Evolutionary conservation across 345 rosid species (phyloP).

Genomic region (Hirschfeldia incana): DNA sequence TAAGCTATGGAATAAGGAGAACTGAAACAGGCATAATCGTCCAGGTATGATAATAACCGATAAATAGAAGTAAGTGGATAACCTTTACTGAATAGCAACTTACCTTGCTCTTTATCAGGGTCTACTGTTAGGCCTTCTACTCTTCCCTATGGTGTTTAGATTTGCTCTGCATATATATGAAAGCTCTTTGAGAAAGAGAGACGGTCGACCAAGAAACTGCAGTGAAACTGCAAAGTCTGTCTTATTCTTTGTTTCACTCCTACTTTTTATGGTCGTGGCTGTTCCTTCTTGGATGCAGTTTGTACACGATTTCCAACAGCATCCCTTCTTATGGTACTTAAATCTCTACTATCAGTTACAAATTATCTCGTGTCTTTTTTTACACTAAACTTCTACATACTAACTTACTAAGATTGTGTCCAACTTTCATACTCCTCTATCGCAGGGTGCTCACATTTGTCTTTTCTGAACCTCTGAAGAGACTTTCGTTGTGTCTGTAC

Average conservation of each 20-base stretch:
- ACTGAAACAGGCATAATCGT: constrained; percentile 76
- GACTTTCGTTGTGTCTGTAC: constrained; percentile 74
- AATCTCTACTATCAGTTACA: background rate
- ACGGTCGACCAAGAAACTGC: constrained; percentile 37
- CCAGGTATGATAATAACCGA: constrained; percentile 49
- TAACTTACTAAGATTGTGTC: constrained; percentile 23
- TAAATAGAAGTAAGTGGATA: background rate
- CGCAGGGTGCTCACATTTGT: constrained; percentile 77
- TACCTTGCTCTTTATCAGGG: constrained; percentile 51
- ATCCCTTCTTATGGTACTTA: constrained; percentile 77
- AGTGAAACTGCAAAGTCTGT: constrained; percentile 52
- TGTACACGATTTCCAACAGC: constrained; percentile 70
- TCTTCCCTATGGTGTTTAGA: constrained; percentile 65
- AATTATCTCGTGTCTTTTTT: background rate
- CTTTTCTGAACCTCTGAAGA: constrained; percentile 73
- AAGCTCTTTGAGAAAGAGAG: constrained; percentile 17
- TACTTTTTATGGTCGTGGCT: constrained; percentile 44
- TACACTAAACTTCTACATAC: background rate
- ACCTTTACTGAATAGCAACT: constrained; percentile 10
- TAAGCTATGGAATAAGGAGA: constrained; percentile 61
- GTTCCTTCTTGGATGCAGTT: constrained; percentile 87
- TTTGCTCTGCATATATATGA: constrained; percentile 44
- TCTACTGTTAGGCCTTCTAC: constrained; percentile 73
- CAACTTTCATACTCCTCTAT: constrained; percentile 17
- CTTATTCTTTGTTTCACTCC: constrained; percentile 60